Evolutionary conservation across 2,329 filamentous ascomycete genomes (phyloP), one percentile per base, ranked within the genome.

Genomic region (Huntiella omanensis): DNA sequence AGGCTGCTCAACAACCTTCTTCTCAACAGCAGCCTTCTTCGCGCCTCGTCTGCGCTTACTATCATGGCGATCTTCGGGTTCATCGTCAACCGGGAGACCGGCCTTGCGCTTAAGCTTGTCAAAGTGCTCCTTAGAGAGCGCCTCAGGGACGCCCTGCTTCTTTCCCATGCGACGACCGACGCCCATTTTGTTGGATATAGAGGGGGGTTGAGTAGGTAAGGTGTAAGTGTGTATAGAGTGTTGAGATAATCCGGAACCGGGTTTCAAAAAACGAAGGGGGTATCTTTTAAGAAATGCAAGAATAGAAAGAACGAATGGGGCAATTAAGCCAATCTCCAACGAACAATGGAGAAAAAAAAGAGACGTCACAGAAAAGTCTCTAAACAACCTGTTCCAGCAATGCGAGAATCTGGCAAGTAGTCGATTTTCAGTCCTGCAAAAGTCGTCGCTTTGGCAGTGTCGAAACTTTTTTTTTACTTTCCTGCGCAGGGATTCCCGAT

Each of bases 141-240:
- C 71, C 57, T 81, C 75, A 46, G 91, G 91, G 53, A 80, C 71
- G 47, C 86, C 88, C 73, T 96, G 91, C 66, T 95, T 95, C 62
- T 84, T 91, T 63, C 87, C 83, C 80, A 95, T 92, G 57, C 87
- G 84, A 60, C 86, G 82, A 61, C 86, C 83, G 52, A 77, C 75
- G 68, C 85, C 87, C 87, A 94, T 94, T 58, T 60, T 76, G 59
- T 53, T 49, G 52, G 28, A 37, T 36, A 33, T 43, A 40, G n/a
- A 35, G 15, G 22, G 22, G 40, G 40, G 42, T 7, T 43, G 15
- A 32, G 37, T 19, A 38, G 28, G 28, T 15, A 40, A 40, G 40
- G 22, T 11, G 8, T 33, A 28, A 33, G 12, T 28, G 37, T 40
- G n/a, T 28, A 36, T 16, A 38, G 32, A 16, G 40, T 36, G 32